phyloP scores from a whole-genome alignment of 2,329 filamentous ascomycete species.

The Aspergillus ustus region DNA sequence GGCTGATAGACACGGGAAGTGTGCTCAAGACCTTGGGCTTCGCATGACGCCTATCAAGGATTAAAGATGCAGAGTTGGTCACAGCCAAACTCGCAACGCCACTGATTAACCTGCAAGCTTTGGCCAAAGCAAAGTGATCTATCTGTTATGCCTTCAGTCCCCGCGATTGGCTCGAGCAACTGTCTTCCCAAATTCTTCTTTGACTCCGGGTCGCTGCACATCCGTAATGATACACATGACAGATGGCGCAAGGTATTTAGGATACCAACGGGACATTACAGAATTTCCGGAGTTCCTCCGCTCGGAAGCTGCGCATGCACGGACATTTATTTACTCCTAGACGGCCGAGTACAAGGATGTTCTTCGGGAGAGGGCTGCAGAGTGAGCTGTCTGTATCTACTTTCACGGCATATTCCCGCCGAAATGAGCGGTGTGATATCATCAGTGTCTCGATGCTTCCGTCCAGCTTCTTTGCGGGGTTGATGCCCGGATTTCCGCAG shows the following conservation, averaged over 20 bases:
- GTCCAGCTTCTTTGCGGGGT: background rate
- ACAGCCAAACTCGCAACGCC: background rate
- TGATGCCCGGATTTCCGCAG: background rate
- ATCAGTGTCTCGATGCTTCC: background rate
- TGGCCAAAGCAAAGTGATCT: too few relatives aligned
- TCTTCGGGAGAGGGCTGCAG: background rate
- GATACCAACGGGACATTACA: background rate
- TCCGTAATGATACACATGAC: background rate
- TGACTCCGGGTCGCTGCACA: background rate
- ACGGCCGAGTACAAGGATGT: background rate
- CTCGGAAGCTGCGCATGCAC: background rate
- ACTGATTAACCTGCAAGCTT: background rate
- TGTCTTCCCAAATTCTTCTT: background rate
- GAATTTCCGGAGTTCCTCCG: background rate
- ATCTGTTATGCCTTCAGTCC: background rate
- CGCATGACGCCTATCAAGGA: background rate
- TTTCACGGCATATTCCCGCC: background rate
- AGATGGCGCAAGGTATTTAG: background rate
- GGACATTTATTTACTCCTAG: background rate
- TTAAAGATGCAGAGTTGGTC: background rate
- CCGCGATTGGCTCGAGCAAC: background rate
- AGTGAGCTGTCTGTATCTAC: background rate
- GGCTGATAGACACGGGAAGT: background rate
- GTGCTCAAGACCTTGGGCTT: background rate
- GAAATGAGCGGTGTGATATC: slow-evolving; percentile 13